Base-by-base conservation (phyloP, 495 filamentous ascomycete species). In the Platismatia glauca region DNA sequence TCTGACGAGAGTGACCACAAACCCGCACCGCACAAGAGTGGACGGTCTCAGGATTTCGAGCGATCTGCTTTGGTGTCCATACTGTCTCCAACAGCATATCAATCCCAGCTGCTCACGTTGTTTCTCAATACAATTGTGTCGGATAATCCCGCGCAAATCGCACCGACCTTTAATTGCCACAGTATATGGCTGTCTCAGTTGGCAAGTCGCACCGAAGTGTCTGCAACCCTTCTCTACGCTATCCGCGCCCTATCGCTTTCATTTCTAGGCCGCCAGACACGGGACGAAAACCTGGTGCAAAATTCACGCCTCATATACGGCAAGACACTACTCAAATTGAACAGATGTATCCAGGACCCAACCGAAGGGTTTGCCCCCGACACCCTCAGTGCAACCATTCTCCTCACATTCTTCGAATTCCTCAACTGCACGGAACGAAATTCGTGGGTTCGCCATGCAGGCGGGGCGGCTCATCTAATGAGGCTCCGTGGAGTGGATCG, bases 391-490 rank as follows among this genome's bases (percentile, higher is more conserved):
- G 27, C 66, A 67, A 73, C 70, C 12, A 70, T 74, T n/a, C 48
- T 68, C 12, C 70, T 76, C 4, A 68, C 69, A 11, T 57, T 76
- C 18, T 77, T 72, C 57, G 74, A 77, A 60, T 68, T 74, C 41
- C 68, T 72, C 59, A 66, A 69, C 24, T 71, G 71, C 57, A 77
- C 72, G 35, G 68, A 66, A 24, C 52, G 66, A 15, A 55, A 71
- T 37, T 67, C 73, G 2, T 78, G 75, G 73, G 60, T 75, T 7
- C 69, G 69, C 46, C 75, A 77, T 65, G 73, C 73, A 7, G 61
- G 69, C 7, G 76, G 76, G n/a, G 70, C 74, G 27, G 69, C 69
- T 24, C 67, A 69, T 5, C 62, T 76, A 37, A 72, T 77, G 59
- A 66, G 68, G 41, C 66, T 71, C 11, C 75, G 76, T 18, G 74